A percentile compares a stretch with the other conserved stretches of the same genome.
Conservation (phyloP, 306 rosid genomes). For the Sechiopsis laciniata region DNA sequence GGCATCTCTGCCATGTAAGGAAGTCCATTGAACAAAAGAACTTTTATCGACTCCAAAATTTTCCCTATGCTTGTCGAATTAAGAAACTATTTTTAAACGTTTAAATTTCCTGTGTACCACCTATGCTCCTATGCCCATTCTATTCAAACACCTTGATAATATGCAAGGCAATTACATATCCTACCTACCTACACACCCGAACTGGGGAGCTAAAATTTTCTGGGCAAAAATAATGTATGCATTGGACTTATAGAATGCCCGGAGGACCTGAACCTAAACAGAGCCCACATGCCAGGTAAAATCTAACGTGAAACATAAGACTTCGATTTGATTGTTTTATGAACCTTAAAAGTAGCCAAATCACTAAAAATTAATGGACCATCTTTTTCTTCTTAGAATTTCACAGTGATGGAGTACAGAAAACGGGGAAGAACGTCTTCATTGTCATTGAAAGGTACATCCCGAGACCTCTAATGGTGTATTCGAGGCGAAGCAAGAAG, state of each 20-base stretch:
- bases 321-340: not conserved
- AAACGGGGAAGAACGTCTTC: not conserved
- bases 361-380: not conserved
- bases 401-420: not conserved
- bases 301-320: not conserved
- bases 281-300: not conserved
- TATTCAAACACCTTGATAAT: not conserved
- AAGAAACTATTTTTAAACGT: not conserved
- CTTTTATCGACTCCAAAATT: not conserved
- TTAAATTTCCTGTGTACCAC: not conserved
- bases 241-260: not conserved
- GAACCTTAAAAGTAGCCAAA: constrained; percentile 12
- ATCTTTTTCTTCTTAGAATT: constrained; percentile 9
- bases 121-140: not conserved
- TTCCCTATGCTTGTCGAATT: not conserved
- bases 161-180: not conserved
- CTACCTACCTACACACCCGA: not conserved
- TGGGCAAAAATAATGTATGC: not conserved
- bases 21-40: not conserved
- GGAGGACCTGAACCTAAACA: not conserved
- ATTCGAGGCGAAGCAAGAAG: too few species aligned
- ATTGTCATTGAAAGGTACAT: not conserved
- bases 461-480: too few species aligned
- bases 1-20: not conserved
- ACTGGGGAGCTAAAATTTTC: not conserved